Evolutionary conservation across 345 rosid species (phyloP).

Genomic region (Punica granatum): DNA sequence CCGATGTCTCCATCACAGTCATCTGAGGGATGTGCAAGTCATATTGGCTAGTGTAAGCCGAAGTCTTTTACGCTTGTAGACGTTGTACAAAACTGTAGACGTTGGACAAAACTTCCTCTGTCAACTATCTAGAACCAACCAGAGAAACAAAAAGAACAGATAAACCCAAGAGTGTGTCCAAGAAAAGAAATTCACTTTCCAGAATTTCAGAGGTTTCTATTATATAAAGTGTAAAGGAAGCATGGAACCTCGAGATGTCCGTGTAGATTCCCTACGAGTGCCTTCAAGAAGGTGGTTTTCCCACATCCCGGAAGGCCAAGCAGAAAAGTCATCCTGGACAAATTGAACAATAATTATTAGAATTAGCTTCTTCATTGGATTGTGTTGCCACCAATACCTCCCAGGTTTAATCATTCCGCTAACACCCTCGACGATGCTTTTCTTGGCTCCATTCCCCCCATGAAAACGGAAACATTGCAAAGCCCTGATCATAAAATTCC

Average conservation of each 20-base stretch:
- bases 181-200: too few species aligned
- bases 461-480: slow-evolving; percentile 28
- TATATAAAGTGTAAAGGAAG: background rate
- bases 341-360: background rate
- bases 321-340: slow-evolving; percentile 50
- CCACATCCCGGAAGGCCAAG: slow-evolving; percentile 89
- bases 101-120: slow-evolving; percentile 25
- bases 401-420: slow-evolving; percentile 55
- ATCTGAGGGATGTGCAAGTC: slow-evolving; percentile 21
- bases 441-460: slow-evolving; percentile 34
- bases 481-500: slow-evolving; percentile 27
- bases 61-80: slow-evolving; percentile 14
- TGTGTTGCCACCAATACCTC: too few species aligned
- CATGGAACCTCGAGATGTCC: slow-evolving; percentile 40
- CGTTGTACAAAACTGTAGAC: slow-evolving; percentile 8
- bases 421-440: slow-evolving; percentile 40
- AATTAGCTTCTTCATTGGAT: too few species aligned
- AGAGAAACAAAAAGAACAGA: background rate
- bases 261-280: slow-evolving; percentile 56
- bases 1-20: slow-evolving; percentile 24
- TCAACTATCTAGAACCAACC: slow-evolving; percentile 22
- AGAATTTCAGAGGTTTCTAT: too few species aligned
- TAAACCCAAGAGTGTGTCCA: too few species aligned
- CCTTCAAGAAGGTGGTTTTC: slow-evolving; percentile 58
- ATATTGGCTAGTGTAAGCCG: slow-evolving; percentile 18